Base-by-base conservation (phyloP, 306 rosid genomes). In the Glycyrrhiza uralensis region DNA sequence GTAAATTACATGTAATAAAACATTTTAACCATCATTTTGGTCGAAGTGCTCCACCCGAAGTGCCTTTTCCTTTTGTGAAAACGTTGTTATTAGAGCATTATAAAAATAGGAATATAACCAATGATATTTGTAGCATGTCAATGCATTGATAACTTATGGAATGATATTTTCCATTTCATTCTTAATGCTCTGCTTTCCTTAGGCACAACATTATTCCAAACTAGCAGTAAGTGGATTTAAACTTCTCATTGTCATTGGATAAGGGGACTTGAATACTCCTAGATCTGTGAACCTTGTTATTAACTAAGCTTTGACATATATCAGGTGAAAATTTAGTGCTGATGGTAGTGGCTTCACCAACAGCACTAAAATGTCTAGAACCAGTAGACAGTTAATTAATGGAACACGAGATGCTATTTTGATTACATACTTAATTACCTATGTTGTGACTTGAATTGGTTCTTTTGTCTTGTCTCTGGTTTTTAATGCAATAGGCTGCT, bases 381-480 rank as follows among this genome's bases (percentile, higher is more conserved):
- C 33, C 5, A 30, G 33, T n/a, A n/a, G n/a, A n/a, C n/a, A n/a
- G n/a, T n/a, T n/a, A n/a, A n/a, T n/a, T n/a, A n/a, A n/a, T n/a
- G n/a, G n/a, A n/a, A n/a, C n/a, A n/a, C n/a, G n/a, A 60, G 41
- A 69, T 59, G 29, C 49, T 50, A 44, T 46, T n/a, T n/a, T 18
- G 56, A 26, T 28, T 39, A 44, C 42, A 7, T 66, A 58, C n/a
- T 49, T 49, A 45, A 45, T 45, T 54, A 26, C 6, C 57, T 30
- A 19, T 30, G 24, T 19, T 13, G 24, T 28, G 64, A 15, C 64
- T 39, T 41, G 47, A 42, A 17, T 39, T 62, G 44, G 74, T 64
- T 47, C 58, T 66, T 11, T 58, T 64, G 39, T 7, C 63, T 32
- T 19, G 69, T 56, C 74, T 29, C 54, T 76, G 38, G 19, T 64